Base-by-base conservation (phyloP, 441 rosid genomes). In the Adansonia grandidieri region DNA sequence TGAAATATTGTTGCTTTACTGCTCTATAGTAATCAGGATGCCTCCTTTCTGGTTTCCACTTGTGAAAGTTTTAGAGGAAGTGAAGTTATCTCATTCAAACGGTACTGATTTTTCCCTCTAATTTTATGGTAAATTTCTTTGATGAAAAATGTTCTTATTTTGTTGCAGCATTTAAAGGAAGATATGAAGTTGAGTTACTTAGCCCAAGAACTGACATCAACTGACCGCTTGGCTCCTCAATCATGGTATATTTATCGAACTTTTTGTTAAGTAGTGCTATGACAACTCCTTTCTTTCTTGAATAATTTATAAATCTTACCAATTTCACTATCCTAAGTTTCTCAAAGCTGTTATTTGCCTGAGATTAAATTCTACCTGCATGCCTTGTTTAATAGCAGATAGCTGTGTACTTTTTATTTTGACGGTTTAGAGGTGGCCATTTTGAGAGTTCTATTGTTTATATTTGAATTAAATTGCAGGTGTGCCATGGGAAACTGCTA, bases 401-500 rank as follows among this genome's bases (percentile, higher is more conserved):
- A 6, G 44, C 0, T 50, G 17, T 70, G 50, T 20, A 24, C 8
- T 57, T 77, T 60, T 60, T 68, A 42, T 53, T 50, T 68, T 76
- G 61, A 42, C 19, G 2, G 47, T 76, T 54, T 44, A 54, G 50
- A 37, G 32, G 40, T 10, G 42, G 66, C 44, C 22, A 20, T 66
- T 28, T 64, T 61, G 1, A 32, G 19, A 32, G 44, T 62, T 74
- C 51, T 42, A 37, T 60, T 19, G 37, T 70, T 44, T 56, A 60
- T 32, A 9, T 80, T 54, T 68, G 62, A 40, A 80, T 82, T 76
- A 60, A 48, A 72, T 68, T 88, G 85, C 85, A 96, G 99, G 99
- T 90, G 93, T 88, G 99, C 99, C 57, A 88, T 93, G 95, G 99
- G 99, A 72, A 96, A 96, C 76, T 92, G 99, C 85, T 96, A 89